phyloP scores from a whole-genome alignment of 2,329 filamentous ascomycete species.

The Tricladium varicosporioides region DNA sequence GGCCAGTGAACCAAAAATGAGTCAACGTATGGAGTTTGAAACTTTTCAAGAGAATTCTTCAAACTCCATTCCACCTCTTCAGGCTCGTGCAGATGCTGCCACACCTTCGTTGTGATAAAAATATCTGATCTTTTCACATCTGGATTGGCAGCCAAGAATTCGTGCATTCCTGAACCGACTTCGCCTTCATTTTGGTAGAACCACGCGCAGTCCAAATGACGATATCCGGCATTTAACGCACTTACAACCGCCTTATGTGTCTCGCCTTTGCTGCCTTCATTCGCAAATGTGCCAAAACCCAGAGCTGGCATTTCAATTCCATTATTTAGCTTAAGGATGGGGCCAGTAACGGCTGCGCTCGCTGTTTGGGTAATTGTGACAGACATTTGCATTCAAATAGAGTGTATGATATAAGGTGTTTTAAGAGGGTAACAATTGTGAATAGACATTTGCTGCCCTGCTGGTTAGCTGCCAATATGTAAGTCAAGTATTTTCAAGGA shows the following conservation, averaged over 20 bases:
- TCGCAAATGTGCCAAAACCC: conserved; percentile 43
- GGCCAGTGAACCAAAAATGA: conserved; percentile 84
- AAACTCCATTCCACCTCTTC: conserved; percentile 67
- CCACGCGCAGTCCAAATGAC: conserved; percentile 69
- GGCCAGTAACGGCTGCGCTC: conserved; percentile 29
- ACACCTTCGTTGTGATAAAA: conserved; percentile 83
- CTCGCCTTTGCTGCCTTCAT: conserved; percentile 38
- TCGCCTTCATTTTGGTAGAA: conserved; percentile 81
- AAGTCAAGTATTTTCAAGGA: conserved; percentile 15
- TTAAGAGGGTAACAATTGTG: background rate
- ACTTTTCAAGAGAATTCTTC: conserved; percentile 66
- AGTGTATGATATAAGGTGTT: background rate
- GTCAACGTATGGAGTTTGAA: conserved; percentile 79
- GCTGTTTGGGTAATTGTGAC: conserved; percentile 18
- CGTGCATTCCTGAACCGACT: conserved; percentile 73
- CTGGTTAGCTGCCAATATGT: conserved; percentile 12
- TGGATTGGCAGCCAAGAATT: conserved; percentile 58
- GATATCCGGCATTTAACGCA: conserved; percentile 66
- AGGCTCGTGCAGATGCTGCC: conserved; percentile 69
- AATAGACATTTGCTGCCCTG: background rate
- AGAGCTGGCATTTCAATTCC: conserved; percentile 40
- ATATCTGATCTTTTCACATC: conserved; percentile 74
- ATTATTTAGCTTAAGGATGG: conserved; percentile 36
- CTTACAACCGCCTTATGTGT: conserved; percentile 49
- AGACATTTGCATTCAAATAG: background rate